These are phyloP conservation scores for Platismatia glauca DNA, from an alignment of 495 filamentous ascomycete species.

Conservation along the genomic window DNA sequence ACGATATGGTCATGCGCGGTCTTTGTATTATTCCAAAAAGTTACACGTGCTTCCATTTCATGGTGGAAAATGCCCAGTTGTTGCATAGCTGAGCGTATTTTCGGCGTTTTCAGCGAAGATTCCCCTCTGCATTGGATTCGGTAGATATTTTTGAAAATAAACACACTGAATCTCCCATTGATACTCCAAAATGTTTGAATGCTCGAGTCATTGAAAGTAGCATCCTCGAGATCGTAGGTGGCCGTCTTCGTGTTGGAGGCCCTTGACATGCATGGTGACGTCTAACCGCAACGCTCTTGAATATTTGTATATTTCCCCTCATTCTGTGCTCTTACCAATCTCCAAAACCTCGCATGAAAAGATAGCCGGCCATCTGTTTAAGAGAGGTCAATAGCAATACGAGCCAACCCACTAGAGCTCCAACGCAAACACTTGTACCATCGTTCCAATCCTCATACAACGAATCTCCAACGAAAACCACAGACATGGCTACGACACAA, in stretches of 20 bases:
- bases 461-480: background rate
- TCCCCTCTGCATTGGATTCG: slow-evolving; percentile 6
- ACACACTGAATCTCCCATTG: too few relatives aligned
- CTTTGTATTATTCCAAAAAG: background rate
- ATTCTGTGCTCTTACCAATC: background rate
- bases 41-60: background rate
- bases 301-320: background rate
- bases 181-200: too few relatives aligned
- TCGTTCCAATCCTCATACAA: background rate
- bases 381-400: background rate
- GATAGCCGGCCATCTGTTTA: background rate
- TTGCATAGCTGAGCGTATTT: slow-evolving; percentile 5
- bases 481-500: background rate
- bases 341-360: too few relatives aligned
- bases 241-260: background rate
- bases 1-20: background rate
- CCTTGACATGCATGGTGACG: background rate
- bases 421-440: background rate
- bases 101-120: background rate
- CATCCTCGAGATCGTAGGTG: too few relatives aligned
- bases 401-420: background rate
- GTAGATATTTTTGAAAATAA: too few relatives aligned
- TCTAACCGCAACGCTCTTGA: background rate
- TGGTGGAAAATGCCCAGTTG: background rate
- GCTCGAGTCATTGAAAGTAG: background rate